phyloP scores from a whole-genome alignment of 768 basidiomycete genomes.

The Trametes cubensis region DNA sequence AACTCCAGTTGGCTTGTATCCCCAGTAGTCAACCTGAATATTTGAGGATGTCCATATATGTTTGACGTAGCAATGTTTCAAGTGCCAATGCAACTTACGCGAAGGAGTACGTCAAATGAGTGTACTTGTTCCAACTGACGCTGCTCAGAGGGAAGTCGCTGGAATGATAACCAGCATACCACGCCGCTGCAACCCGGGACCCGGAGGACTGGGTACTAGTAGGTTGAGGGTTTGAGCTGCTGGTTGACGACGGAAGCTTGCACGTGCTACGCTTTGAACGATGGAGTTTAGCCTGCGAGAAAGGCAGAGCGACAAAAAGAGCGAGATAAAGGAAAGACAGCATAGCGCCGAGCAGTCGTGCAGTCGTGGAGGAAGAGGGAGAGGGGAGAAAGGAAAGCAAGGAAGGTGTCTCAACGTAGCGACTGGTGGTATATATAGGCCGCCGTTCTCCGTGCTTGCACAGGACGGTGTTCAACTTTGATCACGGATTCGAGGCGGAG shows the following conservation, averaged over 20 bases:
- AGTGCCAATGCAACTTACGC: conserved; percentile 48
- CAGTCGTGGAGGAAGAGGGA: conserved; percentile 1
- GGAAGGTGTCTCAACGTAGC: background rate
- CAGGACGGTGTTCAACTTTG: background rate
- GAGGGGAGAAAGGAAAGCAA: background rate
- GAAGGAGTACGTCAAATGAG: conserved; percentile 59
- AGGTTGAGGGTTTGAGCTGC: too few relatives aligned
- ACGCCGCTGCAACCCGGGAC: conserved; percentile 48
- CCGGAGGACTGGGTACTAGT: background rate
- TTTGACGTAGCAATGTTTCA: background rate
- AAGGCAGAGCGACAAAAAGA: conserved; percentile 14
- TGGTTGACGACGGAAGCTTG: too few relatives aligned
- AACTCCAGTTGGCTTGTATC: conserved; percentile 31
- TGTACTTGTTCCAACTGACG: conserved; percentile 61
- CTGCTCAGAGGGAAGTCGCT: conserved; percentile 42
- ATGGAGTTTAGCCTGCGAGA: conserved; percentile 15
- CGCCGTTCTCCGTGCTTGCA: conserved; percentile 7
- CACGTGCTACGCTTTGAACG: conserved; percentile 12
- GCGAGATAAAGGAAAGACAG: conserved; percentile 21
- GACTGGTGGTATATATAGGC: conserved; percentile 1
- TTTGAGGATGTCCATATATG: background rate
- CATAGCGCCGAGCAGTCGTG: conserved; percentile 15
- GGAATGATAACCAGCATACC: conserved; percentile 59
- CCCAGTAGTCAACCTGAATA: conserved; percentile 22
- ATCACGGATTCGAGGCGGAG: background rate